Evolutionary conservation across 192 early-diverging fungal genomes (phyloP).

Genomic region (Funneliformis mosseae): DNA sequence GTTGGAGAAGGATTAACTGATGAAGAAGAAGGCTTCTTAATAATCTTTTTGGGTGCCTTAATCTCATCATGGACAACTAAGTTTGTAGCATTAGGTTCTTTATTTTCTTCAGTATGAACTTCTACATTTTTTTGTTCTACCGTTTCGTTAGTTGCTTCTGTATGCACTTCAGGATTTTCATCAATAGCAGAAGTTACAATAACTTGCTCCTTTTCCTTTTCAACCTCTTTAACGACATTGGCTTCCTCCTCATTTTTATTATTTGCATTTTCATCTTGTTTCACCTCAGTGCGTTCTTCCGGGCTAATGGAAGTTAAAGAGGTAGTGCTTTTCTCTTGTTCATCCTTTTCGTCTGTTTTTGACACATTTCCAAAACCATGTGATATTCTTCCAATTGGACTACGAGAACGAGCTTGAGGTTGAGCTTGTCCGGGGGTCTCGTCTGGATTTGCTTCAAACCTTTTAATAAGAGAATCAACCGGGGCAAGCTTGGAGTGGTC

Average conservation of each 20-base stretch:
- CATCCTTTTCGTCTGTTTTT: not conserved
- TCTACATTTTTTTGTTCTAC: not conserved
- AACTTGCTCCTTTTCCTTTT: not conserved
- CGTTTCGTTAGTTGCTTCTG: not conserved
- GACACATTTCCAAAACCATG: not conserved
- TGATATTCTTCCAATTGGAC: conserved; percentile 17
- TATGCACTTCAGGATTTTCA: not conserved
- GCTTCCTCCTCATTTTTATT: no score
- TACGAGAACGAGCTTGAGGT: conserved; percentile 11
- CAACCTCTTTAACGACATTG: not conserved
- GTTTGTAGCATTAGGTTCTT: not conserved
- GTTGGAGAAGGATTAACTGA: not conserved
- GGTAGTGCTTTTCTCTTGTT: not conserved
- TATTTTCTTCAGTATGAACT: not conserved
- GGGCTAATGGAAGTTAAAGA: not conserved
- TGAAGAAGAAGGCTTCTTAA: not conserved
- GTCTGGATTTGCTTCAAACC: conserved; percentile 9
- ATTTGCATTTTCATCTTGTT: not conserved
- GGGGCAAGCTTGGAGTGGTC: conserved; percentile 12
- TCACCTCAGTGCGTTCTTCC: not conserved
- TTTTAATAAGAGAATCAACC: conserved; percentile 8
- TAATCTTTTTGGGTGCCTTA: not conserved
- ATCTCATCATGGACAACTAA: not conserved
- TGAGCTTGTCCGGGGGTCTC: not conserved
- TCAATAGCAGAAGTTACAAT: not conserved